Evolutionary conservation across 2,329 filamentous ascomycete species (phyloP).

Genomic region (Meredithiella fracta): DNA sequence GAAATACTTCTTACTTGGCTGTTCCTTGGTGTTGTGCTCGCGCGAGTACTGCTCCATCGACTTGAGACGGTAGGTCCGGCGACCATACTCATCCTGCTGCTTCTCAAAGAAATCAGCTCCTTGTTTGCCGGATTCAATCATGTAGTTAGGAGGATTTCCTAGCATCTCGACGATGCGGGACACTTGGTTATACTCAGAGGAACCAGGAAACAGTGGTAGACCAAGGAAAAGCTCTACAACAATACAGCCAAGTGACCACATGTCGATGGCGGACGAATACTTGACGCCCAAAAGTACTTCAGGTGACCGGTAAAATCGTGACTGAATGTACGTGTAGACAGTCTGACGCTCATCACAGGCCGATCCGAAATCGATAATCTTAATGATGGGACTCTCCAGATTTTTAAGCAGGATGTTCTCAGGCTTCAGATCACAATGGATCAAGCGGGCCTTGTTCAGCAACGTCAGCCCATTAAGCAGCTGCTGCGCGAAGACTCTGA

Average conservation of each 20-base stretch:
- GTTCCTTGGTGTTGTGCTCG: constrained; percentile 91
- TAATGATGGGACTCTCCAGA: constrained; percentile 96
- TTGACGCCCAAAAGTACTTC: constrained; percentile 90
- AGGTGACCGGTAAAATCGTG: constrained; percentile 90
- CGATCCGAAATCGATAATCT: constrained; percentile 98
- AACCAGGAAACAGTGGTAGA: constrained; percentile 85
- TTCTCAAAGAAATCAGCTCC: constrained; percentile 92
- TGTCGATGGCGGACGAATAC: constrained; percentile 96
- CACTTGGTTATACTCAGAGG: constrained; percentile 97
- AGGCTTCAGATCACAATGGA: constrained; percentile 95
- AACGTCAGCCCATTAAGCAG: constrained; percentile 81
- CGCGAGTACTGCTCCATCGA: constrained; percentile 95
- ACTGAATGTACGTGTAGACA: constrained; percentile 98
- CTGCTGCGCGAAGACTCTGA: constrained; percentile 94
- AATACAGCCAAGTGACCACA: constrained; percentile 98
- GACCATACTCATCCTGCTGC: constrained; percentile 73
- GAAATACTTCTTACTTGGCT: constrained; percentile 99
- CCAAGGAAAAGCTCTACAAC: constrained; percentile 91
- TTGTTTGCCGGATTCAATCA: constrained; percentile 98
- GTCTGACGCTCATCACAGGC: constrained; percentile 97
- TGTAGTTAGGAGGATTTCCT: constrained; percentile 90
- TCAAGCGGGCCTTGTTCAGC: constrained; percentile 87
- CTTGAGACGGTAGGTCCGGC: constrained; percentile 81
- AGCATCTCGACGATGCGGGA: constrained; percentile 97
- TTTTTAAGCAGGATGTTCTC: constrained; percentile 98